Evolutionary conservation across 768 basidiomycete genomes (phyloP), one percentile per base, ranked within the genome.

Genomic region (Boletus edulis): DNA sequence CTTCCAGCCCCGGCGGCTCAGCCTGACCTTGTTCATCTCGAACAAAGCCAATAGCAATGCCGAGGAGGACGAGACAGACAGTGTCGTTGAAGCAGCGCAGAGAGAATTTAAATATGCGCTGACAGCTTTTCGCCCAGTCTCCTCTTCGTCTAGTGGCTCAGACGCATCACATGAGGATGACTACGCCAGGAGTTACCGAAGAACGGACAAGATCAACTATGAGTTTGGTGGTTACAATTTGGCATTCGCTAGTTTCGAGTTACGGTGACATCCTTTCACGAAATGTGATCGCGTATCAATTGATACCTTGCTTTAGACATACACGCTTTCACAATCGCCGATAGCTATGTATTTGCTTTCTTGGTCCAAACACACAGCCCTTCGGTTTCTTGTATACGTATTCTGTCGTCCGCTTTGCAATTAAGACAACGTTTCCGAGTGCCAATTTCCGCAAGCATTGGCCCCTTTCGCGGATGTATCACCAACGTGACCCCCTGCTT

Each of bases 131-230:
- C 59, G 71, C 34, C 71, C 61, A 27, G 44, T 49, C 43, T 66
- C 65, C 22, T 59, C 46, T 50, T 60, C 64, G 20, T 71, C 71
- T 54, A 56, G 34, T 35, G 46, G 53, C 29, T 53, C 60, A 29
- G 57, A 64, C 39, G 42, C 46, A n/a, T 27, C 56, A 15, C 58
- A 60, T 49, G 61, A 56, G 46, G 55, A 64, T 46, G 51, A 57
- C 52, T 52, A 58, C 67, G 51, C 61, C 60, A 61, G 64, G 59
- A 72, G 64, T 14, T 98, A 95, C 73, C 84, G 77, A 62, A 78
- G 94, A 61, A 95, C 91, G 47, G 97, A 98, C 76, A 92, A 96
- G 74, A 98, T 99, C 71, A 93, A 96, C 70, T 99, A 99, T 76
- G 94, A 96, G 71, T 94, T 98, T 68, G 90, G 91, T 44, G 93